Base-by-base conservation (phyloP, 805 yeast species). In the Barnettozyma populi region DNA sequence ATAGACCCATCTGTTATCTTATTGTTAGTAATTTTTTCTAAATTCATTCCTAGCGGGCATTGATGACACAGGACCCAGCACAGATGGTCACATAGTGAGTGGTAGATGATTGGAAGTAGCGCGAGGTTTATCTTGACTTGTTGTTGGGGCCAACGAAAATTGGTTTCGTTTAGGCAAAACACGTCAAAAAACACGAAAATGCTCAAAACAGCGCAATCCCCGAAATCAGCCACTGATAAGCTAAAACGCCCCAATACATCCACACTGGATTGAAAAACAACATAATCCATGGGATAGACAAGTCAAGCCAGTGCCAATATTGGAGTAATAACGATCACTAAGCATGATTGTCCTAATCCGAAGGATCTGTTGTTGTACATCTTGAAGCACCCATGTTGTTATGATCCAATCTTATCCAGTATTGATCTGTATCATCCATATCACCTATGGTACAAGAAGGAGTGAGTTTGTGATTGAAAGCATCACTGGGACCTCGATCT, bases 1-100 rank as follows among this genome's bases (percentile, higher is more conserved):
- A 86, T 73, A 90, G 78, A 79, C 98, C 98, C 98, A 92, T 90
- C 75, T 72, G 47, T 8, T 13, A 23, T 21, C 16, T 23, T 39
- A 34, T 37, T 43, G 35, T 21, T 41, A 36, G 54, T 55, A 55
- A 51, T 52, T 48, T 43, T 11, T 38, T 16, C 18, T 11, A 4
- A 29, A 29, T 29, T 5, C 7, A 13, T 4, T 29, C 32, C 4
- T 5, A 7, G 32, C 7, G 32, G 7, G n/a, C 32, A 11, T 29
- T 7, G 16, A 41, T 23, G 31, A 27, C 37, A 37, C 41, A 32
- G 27, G 27, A 31, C 34, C 35, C 20, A 39, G 14, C 24, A 18
- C 20, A 37, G 18, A 27, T n/a, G 31, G 20, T 11, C 32, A 11
- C 11, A 11, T 29, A 11, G 16, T 29, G 13, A 11, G 5, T n/a